A percentile compares a stretch with the other conserved stretches of the same genome.
Conservation (phyloP, 2,329 filamentous ascomycete species). For the Fusarium sterilihyphosum region DNA sequence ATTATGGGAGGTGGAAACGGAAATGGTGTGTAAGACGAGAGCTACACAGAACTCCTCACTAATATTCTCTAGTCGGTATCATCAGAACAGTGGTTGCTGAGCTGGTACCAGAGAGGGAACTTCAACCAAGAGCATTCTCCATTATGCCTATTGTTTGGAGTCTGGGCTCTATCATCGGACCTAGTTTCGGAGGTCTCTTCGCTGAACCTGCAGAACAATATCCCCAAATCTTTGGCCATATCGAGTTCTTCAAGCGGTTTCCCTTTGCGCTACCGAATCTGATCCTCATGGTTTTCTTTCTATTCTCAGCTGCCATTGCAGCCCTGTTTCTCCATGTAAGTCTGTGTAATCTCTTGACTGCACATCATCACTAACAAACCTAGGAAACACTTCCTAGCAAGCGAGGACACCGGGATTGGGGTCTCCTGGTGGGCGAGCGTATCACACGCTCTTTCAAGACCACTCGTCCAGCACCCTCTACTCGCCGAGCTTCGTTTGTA, state of each 20-base stretch:
- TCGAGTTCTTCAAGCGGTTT: constrained; percentile 75
- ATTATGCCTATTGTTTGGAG: constrained; percentile 94
- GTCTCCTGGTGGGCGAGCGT: constrained; percentile 75
- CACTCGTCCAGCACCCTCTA: constrained; percentile 38
- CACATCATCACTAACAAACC: neutral
- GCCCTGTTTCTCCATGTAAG: constrained; percentile 78
- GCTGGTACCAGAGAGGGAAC: constrained; percentile 85
- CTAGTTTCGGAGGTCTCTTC: constrained; percentile 86
- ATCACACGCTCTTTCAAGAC: constrained; percentile 58
- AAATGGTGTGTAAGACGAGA: constrained; percentile 65
- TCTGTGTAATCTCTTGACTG: neutral
- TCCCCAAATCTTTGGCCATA: constrained; percentile 74
- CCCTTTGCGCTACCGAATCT: constrained; percentile 90
- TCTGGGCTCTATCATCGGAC: constrained; percentile 87
- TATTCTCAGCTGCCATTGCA: constrained; percentile 78
- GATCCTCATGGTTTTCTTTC: constrained; percentile 78
- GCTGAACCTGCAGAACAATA: constrained; percentile 82
- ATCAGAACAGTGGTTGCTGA: constrained; percentile 93
- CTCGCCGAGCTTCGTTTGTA: constrained; percentile 59
- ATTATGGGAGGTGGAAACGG: constrained; percentile 88
- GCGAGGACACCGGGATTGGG: constrained; percentile 76
- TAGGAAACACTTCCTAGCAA: constrained; percentile 85
- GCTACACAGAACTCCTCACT: neutral
- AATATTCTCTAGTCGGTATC: constrained; percentile 73
- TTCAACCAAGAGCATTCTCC: constrained; percentile 90